A percentile compares a stretch with the other conserved stretches of the same genome.
These are phyloP conservation scores for Rosa hybrid DNA, from an alignment of 331 rosid genomes.

Conservation along the genomic window DNA sequence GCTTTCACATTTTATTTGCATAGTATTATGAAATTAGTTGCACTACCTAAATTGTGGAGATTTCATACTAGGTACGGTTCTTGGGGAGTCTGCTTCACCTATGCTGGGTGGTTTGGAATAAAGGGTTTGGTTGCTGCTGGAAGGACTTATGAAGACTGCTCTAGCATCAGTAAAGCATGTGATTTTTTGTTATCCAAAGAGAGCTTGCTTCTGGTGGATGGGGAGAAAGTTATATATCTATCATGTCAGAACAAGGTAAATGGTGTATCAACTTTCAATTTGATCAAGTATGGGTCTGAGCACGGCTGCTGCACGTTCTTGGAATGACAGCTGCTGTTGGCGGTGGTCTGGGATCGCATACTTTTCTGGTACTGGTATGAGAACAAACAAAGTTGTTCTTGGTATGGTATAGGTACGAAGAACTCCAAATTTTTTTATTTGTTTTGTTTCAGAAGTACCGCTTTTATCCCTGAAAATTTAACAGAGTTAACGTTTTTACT, in stretches of 20 bases:
- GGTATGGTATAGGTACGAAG: too few species aligned
- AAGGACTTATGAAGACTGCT: conserved; percentile 31
- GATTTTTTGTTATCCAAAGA: conserved; percentile 36
- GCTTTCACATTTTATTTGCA: neutral
- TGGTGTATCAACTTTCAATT: too few species aligned
- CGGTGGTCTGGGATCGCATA: too few species aligned
- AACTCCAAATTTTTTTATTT: too few species aligned
- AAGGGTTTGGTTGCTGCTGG: conserved; percentile 40
- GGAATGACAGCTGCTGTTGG: too few species aligned
- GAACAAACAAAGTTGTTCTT: too few species aligned
- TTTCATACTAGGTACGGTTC: conserved; percentile 38
- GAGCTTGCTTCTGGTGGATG: conserved; percentile 47
- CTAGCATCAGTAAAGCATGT: conserved; percentile 38
- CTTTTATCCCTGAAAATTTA: too few species aligned
- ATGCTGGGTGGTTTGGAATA: conserved; percentile 48
- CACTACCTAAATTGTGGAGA: neutral
- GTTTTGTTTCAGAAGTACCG: too few species aligned
- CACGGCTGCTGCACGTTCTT: too few species aligned
- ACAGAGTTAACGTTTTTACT: too few species aligned
- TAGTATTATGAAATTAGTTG: neutral
- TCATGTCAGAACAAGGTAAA: conserved; percentile 34
- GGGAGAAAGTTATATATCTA: conserved; percentile 43
- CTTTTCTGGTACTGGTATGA: too few species aligned
- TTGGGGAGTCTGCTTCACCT: conserved; percentile 46
- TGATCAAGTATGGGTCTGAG: too few species aligned